These are phyloP conservation scores for Ophiocordyceps robertsii DNA, from an alignment of 2,329 filamentous ascomycete genomes.

Conservation along the genomic window DNA sequence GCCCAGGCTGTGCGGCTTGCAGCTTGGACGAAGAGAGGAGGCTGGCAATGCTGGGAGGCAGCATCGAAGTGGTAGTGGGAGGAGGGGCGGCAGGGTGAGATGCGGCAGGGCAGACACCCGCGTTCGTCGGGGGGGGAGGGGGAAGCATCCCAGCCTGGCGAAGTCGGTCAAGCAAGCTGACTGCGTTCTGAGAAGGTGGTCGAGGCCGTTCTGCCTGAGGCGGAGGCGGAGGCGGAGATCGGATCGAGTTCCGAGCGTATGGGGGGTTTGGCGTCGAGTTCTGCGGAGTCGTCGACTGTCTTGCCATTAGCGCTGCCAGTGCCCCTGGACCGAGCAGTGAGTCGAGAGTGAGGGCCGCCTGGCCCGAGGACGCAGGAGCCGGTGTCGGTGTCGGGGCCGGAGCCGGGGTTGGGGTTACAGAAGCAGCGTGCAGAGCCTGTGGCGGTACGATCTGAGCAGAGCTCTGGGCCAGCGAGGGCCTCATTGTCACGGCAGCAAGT, in stretches of 20 bases:
- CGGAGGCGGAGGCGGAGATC: slow-evolving; percentile 34
- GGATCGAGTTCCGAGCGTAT: slow-evolving; percentile 25
- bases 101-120: slow-evolving; percentile 18
- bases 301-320: slow-evolving; percentile 43
- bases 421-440: slow-evolving; percentile 16
- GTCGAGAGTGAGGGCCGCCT: slow-evolving; percentile 36
- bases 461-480: slow-evolving; percentile 29
- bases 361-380: slow-evolving; percentile 16
- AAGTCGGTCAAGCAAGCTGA: slow-evolving; percentile 53
- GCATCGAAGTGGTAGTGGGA: slow-evolving; percentile 12
- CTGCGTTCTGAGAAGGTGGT: slow-evolving; percentile 28
- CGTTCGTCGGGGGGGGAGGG: slow-evolving; percentile 24
- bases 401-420: slow-evolving; percentile 18
- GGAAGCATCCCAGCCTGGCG: slow-evolving; percentile 54
- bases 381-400: slow-evolving; percentile 14
- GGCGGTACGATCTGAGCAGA: slow-evolving; percentile 21
- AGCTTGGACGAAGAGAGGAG: slow-evolving; percentile 19
- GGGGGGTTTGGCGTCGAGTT: slow-evolving; percentile 25
- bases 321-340: slow-evolving; percentile 46
- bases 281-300: slow-evolving; percentile 37
- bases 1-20: slow-evolving; percentile 5
- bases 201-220: slow-evolving; percentile 23
- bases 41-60: slow-evolving; percentile 22
- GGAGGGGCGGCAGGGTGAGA: slow-evolving; percentile 8
- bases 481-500: slow-evolving; percentile 51